Evolutionary conservation across 1,284 basidiomycete genomes (phyloP).

Genomic region (Leccinum proliferum): DNA sequence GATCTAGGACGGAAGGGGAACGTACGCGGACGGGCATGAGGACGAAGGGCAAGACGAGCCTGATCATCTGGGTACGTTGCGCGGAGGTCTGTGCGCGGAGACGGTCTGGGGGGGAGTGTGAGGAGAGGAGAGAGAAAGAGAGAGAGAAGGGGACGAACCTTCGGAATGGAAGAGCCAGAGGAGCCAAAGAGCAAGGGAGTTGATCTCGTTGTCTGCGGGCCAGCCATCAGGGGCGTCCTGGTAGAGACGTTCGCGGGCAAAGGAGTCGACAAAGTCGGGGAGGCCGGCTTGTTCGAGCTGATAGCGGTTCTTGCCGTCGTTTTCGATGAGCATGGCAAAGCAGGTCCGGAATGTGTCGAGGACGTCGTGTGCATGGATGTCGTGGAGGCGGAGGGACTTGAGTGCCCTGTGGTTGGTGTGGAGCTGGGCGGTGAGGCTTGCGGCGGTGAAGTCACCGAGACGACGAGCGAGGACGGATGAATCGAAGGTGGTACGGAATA

Average conservation of each 20-base stretch:
- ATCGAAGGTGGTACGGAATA: slow-evolving; percentile 65
- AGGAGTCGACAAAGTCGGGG: slow-evolving; percentile 33
- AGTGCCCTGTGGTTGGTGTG: slow-evolving; percentile 38
- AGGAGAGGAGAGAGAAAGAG: neutral
- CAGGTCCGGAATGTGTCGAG: slow-evolving; percentile 41
- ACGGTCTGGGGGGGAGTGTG: slow-evolving; percentile 33
- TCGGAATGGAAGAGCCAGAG: slow-evolving; percentile 54
- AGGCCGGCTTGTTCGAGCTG: slow-evolving; percentile 55
- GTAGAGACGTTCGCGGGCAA: too few relatives aligned
- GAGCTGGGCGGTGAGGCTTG: slow-evolving; percentile 41
- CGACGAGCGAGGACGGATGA: slow-evolving; percentile 44
- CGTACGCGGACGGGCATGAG: slow-evolving; percentile 46
- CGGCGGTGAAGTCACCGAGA: slow-evolving; percentile 37
- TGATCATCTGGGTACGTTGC: slow-evolving; percentile 42
- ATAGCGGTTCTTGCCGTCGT: slow-evolving; percentile 66
- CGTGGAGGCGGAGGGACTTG: slow-evolving; percentile 33
- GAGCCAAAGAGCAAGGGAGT: slow-evolving; percentile 56
- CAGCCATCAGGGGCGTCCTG: slow-evolving; percentile 26
- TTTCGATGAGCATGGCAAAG: slow-evolving; percentile 67
- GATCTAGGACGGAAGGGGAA: slow-evolving; percentile 5
- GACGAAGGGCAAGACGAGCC: slow-evolving; percentile 52
- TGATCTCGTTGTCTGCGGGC: slow-evolving; percentile 47
- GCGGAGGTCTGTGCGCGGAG: slow-evolving; percentile 37
- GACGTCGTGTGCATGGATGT: slow-evolving; percentile 38
- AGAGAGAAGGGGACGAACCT: slow-evolving; percentile 28